Percentiles rank a stretch among this genome's conserved stretches.
These are phyloP conservation scores for Sporobolomyces roseus DNA, from an alignment of 768 basidiomycete genomes.

Conservation along the genomic window DNA sequence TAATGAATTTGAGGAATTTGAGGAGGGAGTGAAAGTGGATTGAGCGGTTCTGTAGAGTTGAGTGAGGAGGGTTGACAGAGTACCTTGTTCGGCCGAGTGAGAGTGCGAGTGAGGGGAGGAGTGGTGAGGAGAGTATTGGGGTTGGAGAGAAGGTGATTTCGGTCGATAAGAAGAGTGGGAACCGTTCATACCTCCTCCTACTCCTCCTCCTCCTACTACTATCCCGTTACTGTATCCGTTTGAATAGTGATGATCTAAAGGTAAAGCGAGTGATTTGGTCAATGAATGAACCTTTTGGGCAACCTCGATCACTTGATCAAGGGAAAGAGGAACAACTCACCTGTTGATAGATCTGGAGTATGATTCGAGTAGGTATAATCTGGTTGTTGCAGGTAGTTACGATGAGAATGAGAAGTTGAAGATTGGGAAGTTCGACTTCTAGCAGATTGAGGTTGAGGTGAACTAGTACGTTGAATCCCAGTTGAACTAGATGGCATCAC, in stretches of 20 bases:
- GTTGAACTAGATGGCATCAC: slow-evolving; percentile 10
- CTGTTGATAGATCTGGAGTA: not conserved
- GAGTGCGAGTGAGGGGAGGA: not conserved
- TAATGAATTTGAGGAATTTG: not conserved
- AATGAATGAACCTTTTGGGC: too few species aligned
- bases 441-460: not conserved
- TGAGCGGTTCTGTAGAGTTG: slow-evolving; percentile 2
- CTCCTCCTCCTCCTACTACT: not conserved
- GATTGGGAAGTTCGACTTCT: not conserved
- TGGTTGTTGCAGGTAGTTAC: not conserved
- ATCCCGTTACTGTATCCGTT: not conserved
- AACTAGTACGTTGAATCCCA: not conserved
- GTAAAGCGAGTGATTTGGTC: too few species aligned
- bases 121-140: too few species aligned
- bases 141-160: too few species aligned
- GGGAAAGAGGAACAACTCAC: not conserved
- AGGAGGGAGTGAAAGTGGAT: slow-evolving; percentile 2
- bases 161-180: too few species aligned
- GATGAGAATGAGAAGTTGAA: not conserved
- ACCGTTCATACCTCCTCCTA: not conserved
- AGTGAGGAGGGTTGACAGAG: not conserved
- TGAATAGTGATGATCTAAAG: not conserved
- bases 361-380: not conserved
- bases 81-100: slow-evolving; percentile 3
- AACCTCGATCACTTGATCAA: not conserved